These are phyloP conservation scores for Phanerodontia chrysosporium DNA, from an alignment of 768 basidiomycete species.

Conservation along the genomic window DNA sequence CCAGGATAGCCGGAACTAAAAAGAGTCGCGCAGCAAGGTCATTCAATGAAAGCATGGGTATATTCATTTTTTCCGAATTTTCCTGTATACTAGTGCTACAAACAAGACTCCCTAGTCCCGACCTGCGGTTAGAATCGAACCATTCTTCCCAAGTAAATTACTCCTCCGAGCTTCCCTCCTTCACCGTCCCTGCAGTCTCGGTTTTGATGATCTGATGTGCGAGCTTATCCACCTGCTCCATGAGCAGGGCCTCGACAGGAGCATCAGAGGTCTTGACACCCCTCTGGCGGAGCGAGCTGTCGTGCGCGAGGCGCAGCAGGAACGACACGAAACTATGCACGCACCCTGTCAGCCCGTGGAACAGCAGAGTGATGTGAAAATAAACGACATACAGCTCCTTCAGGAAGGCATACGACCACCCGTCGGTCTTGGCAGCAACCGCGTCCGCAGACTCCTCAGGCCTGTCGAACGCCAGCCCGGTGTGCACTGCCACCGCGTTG, in stretches of 20 bases:
- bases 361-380: conserved; percentile 10
- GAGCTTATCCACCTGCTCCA: conserved; percentile 14
- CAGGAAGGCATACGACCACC: conserved; percentile 41
- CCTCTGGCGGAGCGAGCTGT: conserved; percentile 8
- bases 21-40: no score
- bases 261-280: background rate
- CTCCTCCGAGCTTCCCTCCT: no score
- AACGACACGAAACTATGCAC: conserved; percentile 26
- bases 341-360: conserved; percentile 14
- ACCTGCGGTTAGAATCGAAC: no score
- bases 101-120: no score
- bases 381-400: conserved; percentile 31
- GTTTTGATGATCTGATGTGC: conserved; percentile 11
- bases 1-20: no score
- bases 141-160: no score
- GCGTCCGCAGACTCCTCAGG: conserved; percentile 23
- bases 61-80: no score
- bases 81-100: no score
- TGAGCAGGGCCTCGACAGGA: conserved; percentile 1
- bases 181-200: background rate
- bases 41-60: no score
- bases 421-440: conserved; percentile 34
- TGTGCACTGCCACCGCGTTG: conserved; percentile 17
- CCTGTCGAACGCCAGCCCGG: conserved; percentile 28
- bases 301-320: conserved; percentile 30